Evolutionary conservation across 2,329 filamentous ascomycete species (phyloP).

Genomic region (Furcasterigmium furcatum): DNA sequence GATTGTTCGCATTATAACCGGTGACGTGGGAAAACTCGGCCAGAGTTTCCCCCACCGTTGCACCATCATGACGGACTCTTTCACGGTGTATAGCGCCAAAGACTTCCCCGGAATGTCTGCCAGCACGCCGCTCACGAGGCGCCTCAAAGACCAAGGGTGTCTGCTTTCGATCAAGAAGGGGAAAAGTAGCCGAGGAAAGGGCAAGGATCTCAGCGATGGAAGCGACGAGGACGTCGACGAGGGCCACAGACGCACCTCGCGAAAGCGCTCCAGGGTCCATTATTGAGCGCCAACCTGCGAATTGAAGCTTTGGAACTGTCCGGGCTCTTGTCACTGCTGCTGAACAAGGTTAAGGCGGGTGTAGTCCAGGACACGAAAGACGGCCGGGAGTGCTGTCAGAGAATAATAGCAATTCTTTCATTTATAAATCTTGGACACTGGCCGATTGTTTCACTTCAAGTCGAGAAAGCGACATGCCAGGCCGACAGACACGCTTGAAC

Average conservation of each 20-base stretch:
- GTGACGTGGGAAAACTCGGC: slow-evolving; percentile 44
- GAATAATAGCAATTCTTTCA: no score
- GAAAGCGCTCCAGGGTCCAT: slow-evolving; percentile 1
- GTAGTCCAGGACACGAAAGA: no score
- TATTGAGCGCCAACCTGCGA: background rate
- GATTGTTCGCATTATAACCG: slow-evolving; percentile 67
- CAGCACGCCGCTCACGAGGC: slow-evolving; percentile 70
- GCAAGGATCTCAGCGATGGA: slow-evolving; percentile 36
- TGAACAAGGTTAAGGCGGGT: no score
- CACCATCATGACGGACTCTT: slow-evolving; percentile 62
- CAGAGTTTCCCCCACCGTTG: slow-evolving; percentile 47
- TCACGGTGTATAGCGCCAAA: slow-evolving; percentile 79
- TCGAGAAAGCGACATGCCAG: no score
- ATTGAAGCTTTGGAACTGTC: no score
- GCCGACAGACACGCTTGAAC: no score
- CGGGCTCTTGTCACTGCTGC: no score
- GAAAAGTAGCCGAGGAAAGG: slow-evolving; percentile 47
- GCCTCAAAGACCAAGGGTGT: slow-evolving; percentile 74
- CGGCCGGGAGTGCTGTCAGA: no score
- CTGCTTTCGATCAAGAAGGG: slow-evolving; percentile 86
- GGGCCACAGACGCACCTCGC: background rate
- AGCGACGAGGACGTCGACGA: slow-evolving; percentile 38
- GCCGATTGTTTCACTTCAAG: no score
- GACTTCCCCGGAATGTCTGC: slow-evolving; percentile 83
- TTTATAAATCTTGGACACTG: no score